Conservation (phyloP, 2,329 filamentous ascomycete species). For the Colletotrichum noveboracense region DNA sequence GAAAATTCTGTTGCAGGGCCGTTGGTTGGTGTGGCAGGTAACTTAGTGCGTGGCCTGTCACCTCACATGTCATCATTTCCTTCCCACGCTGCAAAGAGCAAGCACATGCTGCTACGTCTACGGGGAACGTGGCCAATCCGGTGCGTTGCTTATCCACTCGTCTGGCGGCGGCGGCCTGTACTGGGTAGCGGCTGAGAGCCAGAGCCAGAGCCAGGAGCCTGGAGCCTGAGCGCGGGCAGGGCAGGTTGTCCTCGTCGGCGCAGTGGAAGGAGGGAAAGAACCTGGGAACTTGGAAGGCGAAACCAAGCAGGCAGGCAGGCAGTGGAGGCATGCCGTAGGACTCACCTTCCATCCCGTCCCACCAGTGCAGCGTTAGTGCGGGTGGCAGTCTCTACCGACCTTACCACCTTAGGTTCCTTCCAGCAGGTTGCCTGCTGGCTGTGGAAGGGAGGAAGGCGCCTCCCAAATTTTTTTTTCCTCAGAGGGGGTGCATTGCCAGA, state of each 20-base stretch:
- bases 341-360: background rate
- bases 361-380: background rate
- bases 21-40: conserved; percentile 1
- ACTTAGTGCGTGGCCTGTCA: conserved; percentile 14
- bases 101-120: conserved; percentile 12
- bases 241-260: background rate
- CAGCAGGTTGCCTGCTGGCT: background rate
- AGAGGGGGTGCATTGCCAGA: background rate
- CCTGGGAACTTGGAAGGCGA: background rate
- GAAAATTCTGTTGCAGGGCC: background rate
- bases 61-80: conserved; percentile 22
- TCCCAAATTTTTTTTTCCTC: conserved; percentile 1
- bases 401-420: background rate
- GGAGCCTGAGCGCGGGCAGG: background rate
- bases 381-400: background rate
- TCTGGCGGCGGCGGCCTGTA: background rate
- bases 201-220: background rate
- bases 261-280: background rate
- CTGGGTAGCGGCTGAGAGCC: conserved; percentile 6
- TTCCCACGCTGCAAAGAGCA: conserved; percentile 7
- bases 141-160: conserved; percentile 12
- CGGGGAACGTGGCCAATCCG: conserved; percentile 12
- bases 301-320: background rate
- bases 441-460: conserved; percentile 6
- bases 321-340: background rate